A percentile compares a stretch with the other conserved stretches of the same genome.
phyloP scores from a whole-genome alignment of 2,329 filamentous ascomycete genomes.

The Colletotrichum sp. region DNA sequence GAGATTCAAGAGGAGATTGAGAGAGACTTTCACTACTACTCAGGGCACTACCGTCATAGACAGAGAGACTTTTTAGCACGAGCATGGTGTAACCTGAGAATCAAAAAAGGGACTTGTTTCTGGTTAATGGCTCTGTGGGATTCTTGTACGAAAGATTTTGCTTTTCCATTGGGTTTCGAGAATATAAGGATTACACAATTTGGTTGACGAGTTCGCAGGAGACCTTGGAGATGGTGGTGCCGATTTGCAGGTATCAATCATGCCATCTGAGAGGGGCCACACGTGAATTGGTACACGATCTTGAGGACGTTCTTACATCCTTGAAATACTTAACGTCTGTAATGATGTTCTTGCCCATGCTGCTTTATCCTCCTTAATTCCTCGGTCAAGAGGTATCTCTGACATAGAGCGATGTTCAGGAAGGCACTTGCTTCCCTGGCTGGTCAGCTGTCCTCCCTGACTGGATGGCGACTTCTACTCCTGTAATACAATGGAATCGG shows the following conservation, averaged over 20 bases:
- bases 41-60: constrained; percentile 22
- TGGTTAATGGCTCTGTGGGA: constrained; percentile 16
- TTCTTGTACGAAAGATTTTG: constrained; percentile 20
- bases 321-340: background rate
- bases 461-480: background rate
- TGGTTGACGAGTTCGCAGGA: background rate
- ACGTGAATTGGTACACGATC: background rate
- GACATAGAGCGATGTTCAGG: background rate
- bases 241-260: background rate
- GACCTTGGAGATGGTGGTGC: background rate
- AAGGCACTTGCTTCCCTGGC: background rate
- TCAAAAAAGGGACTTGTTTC: constrained; percentile 22
- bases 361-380: background rate
- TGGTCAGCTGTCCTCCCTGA: background rate
- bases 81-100: constrained; percentile 24
- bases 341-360: background rate
- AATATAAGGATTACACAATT: background rate
- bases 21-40: constrained; percentile 22
- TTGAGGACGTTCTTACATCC: background rate
- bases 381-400: background rate
- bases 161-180: constrained; percentile 7
- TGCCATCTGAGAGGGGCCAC: background rate
- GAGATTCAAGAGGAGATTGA: constrained; percentile 21
- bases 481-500: background rate
- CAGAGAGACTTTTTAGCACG: constrained; percentile 20